A percentile compares a stretch with the other conserved stretches of the same genome.
These are phyloP conservation scores for Mycogone perniciosa DNA, from an alignment of 2,329 filamentous ascomycete genomes.

Conservation along the genomic window DNA sequence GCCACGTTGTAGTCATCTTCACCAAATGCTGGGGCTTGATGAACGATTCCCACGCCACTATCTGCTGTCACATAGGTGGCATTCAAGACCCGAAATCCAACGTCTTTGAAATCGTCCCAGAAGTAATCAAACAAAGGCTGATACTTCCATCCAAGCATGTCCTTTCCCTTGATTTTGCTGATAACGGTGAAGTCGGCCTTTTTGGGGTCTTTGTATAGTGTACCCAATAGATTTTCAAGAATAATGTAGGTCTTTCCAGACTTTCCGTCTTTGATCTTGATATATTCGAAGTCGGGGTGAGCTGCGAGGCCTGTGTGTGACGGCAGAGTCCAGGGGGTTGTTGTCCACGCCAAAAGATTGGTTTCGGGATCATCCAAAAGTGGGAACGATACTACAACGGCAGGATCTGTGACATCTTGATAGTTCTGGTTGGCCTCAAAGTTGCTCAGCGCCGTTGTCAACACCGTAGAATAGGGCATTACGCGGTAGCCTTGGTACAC, in stretches of 20 bases:
- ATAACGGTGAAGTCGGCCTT: conserved; percentile 88
- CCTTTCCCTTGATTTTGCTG: conserved; percentile 71
- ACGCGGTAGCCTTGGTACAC: conserved; percentile 89
- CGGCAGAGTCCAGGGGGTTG: conserved; percentile 78
- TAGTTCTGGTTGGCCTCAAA: conserved; percentile 95
- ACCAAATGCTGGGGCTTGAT: conserved; percentile 89
- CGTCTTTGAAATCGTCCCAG: conserved; percentile 79
- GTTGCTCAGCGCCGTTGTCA: conserved; percentile 85
- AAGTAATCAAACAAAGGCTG: conserved; percentile 87
- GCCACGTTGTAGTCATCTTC: conserved; percentile 92
- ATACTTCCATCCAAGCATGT: conserved; percentile 86
- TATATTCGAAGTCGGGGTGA: conserved; percentile 77
- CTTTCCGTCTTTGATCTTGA: conserved; percentile 78
- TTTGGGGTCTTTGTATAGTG: conserved; percentile 89
- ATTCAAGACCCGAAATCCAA: conserved; percentile 74
- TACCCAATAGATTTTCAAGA: conserved; percentile 71
- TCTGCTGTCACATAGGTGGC: conserved; percentile 83
- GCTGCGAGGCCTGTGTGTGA: conserved; percentile 72
- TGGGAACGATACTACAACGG: conserved; percentile 82
- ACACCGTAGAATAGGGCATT: conserved; percentile 89
- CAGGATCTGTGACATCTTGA: conserved; percentile 85
- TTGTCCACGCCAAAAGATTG: conserved; percentile 79
- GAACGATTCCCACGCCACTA: conserved; percentile 88
- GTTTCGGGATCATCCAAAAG: conserved; percentile 71
- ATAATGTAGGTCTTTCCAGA: conserved; percentile 80